Base-by-base conservation (phyloP, 1,139 yeast genomes). In the Hemisphaericaspora xylanilytica region DNA sequence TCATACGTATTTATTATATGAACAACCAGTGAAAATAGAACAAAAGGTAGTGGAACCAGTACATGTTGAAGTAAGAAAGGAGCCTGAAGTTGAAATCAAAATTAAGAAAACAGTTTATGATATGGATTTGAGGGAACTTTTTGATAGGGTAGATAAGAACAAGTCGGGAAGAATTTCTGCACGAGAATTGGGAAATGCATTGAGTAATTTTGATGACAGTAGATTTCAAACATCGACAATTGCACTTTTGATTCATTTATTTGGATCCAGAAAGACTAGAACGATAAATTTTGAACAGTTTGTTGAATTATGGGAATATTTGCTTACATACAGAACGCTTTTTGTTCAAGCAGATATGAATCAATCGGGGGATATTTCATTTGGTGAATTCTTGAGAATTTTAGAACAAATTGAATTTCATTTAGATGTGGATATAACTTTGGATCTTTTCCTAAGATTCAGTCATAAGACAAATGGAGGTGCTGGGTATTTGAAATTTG, bases 361-460 rank as follows among this genome's bases (percentile, higher is more conserved):
- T 58, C 67, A 67, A 41, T 78, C 80, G 33, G 82, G 83, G 2
- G 80, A 75, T 45, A 80, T 84, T 33, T 75, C 84, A n/a, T 76
- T 78, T 51, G 81, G 81, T 18, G 90, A 84, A 57, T 83, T 78
- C 55, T 80, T 77, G 51, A 70, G 75, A 28, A 81, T 86, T 12
- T 60, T 84, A 40, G 78, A 73, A 44, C 83, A 82, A 42, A 82
- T 84, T 50, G 89, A 90, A 1, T 84, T 83, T 60, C 73, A 80
- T 39, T 63, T 84, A 38, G 78, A 82, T 40, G 73, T 78, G 27
- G 81, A 78, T 50, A 73, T 81, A 49, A 81, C 80, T 12, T 67
- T 78, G 40, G 80, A 76, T 54, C 63, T 83, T 41, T 84, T 82
- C 54, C 78, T 70, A 45, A 75, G 74, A 44, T 83, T 81, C 53